Base-by-base conservation (phyloP, 177 flowering plant species). In the Vitis hybrid region DNA sequence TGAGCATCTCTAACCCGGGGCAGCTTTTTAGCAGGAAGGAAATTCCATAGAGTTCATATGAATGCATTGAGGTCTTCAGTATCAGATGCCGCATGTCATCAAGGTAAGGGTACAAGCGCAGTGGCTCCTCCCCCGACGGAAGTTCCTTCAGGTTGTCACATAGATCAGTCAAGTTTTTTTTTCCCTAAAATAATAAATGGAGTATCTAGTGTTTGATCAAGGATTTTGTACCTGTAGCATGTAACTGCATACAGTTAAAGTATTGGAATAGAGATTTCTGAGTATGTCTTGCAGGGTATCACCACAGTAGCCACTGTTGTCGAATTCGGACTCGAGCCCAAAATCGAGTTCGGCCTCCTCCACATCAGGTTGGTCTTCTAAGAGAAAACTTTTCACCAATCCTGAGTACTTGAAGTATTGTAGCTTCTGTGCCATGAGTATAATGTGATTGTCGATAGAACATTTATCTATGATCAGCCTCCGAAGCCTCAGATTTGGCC, bases 211-310 rank as follows among this genome's bases (percentile, higher is more conserved):
- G 29, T 26, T 26, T 26, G 29, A 26, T 26, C 29, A 26, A 26
- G 29, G 29, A 26, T 26, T 26, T 26, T 26, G 29, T 78, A 78
- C 86, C 84, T 81, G 86, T 50, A 77, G 77, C 29, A 71, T 12
- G 58, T 39, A 77, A 65, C 72, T 75, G 62, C 80, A 76, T 4
- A 83, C 76, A 2, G 80, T 80, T 57, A 81, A 58, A 22, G 26
- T 65, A 12, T 53, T 56, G 39, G 48, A 3, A 14, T 9, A 3
- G 15, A 77, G 14, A 26, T 60, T 6, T 3, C 12, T 1, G 1
- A 83, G 33, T 2, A 78, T 7, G 0, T n/a, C 3, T 18, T 12
- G 56, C 26, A 83, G 69, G 68, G 11, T 1, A 19, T 69, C 53
- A 1, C 81, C 81, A 6, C 4, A 5, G 14, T 29, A 51, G 2